These are phyloP conservation scores for Chaetomidium leptoderma DNA, from an alignment of 495 filamentous ascomycete species.

Conservation along the genomic window DNA sequence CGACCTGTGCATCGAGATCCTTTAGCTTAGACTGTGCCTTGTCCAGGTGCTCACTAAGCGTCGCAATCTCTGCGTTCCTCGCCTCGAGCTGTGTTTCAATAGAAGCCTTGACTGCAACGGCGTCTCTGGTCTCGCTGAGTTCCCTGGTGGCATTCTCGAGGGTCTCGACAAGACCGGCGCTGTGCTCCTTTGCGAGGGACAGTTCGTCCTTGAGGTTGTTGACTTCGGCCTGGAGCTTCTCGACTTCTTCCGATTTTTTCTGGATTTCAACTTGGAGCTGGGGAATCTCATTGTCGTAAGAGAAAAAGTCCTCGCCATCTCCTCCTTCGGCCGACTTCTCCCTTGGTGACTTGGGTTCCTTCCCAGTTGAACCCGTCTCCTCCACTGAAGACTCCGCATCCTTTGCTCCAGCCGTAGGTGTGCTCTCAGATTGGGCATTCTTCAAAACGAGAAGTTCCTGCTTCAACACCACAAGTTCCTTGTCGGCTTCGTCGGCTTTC, in stretches of 20 bases:
- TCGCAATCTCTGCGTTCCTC: slow-evolving; percentile 42
- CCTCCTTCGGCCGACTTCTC: slow-evolving; percentile 41
- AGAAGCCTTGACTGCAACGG: slow-evolving; percentile 50
- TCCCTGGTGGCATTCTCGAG: slow-evolving; percentile 58
- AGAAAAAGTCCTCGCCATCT: slow-evolving; percentile 77
- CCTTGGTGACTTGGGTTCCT: slow-evolving; percentile 28
- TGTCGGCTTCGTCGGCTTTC: slow-evolving; percentile 65
- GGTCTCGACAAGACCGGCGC: slow-evolving; percentile 58
- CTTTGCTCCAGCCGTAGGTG: slow-evolving; percentile 21
- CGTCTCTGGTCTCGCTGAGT: slow-evolving; percentile 54
- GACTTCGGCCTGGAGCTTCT: slow-evolving; percentile 37
- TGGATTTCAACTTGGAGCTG: slow-evolving; percentile 60
- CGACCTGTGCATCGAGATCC: slow-evolving; percentile 50
- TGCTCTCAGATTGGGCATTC: slow-evolving; percentile 29
- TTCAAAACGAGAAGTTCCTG: slow-evolving; percentile 36
- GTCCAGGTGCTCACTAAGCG: slow-evolving; percentile 51
- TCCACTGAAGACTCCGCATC: not conserved
- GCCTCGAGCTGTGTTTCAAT: slow-evolving; percentile 48
- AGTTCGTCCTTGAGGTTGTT: slow-evolving; percentile 37
- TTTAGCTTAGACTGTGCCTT: slow-evolving; percentile 47
- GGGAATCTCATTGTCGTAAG: slow-evolving; percentile 68
- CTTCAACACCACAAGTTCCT: slow-evolving; percentile 53
- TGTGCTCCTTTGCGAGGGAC: slow-evolving; percentile 57
- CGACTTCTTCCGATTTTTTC: slow-evolving; percentile 41
- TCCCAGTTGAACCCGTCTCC: slow-evolving; percentile 5